Percentiles rank a stretch among this genome's conserved stretches.
Conservation (phyloP, 1,139 yeast species). For the Trichomonascaceae sp. region DNA sequence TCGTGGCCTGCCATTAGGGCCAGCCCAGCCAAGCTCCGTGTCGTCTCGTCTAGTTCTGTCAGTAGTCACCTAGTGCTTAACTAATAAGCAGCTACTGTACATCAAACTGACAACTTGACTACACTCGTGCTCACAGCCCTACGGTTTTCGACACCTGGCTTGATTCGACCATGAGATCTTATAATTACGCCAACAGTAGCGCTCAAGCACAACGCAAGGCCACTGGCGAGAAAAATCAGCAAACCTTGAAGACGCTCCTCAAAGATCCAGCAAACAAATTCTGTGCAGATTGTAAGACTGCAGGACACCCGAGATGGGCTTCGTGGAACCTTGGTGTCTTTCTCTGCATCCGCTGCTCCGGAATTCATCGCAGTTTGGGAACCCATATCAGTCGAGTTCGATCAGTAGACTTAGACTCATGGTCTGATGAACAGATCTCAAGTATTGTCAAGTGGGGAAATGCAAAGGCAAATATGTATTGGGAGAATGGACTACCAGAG, state of each 20-base stretch:
- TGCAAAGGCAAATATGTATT: conserved; percentile 54
- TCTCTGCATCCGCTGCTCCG: conserved; percentile 86
- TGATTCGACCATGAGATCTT: not conserved
- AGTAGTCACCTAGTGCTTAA: too few species aligned
- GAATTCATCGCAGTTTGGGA: conserved; percentile 90
- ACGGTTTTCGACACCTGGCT: too few species aligned
- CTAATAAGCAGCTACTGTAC: too few species aligned
- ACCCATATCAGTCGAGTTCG: conserved; percentile 55
- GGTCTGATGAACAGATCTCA: conserved; percentile 89
- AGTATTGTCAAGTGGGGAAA: conserved; percentile 85
- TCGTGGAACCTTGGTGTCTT: conserved; percentile 92
- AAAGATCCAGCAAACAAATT: conserved; percentile 61
- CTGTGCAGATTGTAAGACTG: conserved; percentile 86
- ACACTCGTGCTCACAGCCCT: too few species aligned
- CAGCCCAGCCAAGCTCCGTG: too few species aligned
- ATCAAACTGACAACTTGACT: too few species aligned
- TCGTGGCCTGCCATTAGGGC: too few species aligned
- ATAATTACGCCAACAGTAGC: not conserved
- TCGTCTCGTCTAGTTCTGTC: too few species aligned
- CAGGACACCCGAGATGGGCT: conserved; percentile 95
- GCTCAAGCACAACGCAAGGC: conserved; percentile 15
- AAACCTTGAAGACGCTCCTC: conserved; percentile 57
- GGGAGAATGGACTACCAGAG: conserved; percentile 72
- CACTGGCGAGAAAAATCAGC: conserved; percentile 29
- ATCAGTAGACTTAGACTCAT: conserved; percentile 86